phyloP scores from a whole-genome alignment of 768 basidiomycete genomes.

The Aureoboletus auriporus region DNA sequence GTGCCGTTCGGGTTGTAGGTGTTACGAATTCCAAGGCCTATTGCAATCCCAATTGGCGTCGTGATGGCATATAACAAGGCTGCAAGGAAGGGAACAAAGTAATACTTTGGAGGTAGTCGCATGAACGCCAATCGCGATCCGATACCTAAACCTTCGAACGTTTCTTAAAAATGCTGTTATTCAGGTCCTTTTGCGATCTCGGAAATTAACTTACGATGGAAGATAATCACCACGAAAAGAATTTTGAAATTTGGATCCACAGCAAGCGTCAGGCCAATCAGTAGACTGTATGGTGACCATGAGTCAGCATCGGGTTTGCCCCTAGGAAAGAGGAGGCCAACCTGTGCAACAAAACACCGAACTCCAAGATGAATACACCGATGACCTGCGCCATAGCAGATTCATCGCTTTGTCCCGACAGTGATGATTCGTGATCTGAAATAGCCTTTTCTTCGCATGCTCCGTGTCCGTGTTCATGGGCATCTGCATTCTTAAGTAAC shows the following conservation, averaged over 20 bases:
- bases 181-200: background rate
- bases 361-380: constrained; percentile 89
- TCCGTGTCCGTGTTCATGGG: constrained; percentile 61
- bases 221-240: constrained; percentile 86
- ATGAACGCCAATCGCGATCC: constrained; percentile 86
- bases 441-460: constrained; percentile 28
- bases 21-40: constrained; percentile 68
- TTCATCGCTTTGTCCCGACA: constrained; percentile 31
- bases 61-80: constrained; percentile 70
- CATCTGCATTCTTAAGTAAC: constrained; percentile 37
- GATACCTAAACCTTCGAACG: constrained; percentile 91
- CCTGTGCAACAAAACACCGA: constrained; percentile 89
- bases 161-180: constrained; percentile 48
- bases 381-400: constrained; percentile 65
- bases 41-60: constrained; percentile 86
- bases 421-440: constrained; percentile 28
- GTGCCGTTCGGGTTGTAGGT: constrained; percentile 81
- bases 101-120: constrained; percentile 50
- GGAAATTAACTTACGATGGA: constrained; percentile 71
- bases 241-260: constrained; percentile 76
- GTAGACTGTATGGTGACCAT: constrained; percentile 42
- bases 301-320: background rate
- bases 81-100: constrained; percentile 53
- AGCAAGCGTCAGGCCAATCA: constrained; percentile 91
- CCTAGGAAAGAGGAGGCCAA: constrained; percentile 10